Percentiles rank a stretch among this genome's conserved stretches.
Evolutionary conservation across 768 basidiomycete genomes (phyloP).

Genomic region (Candolleomyces aberdarensis): DNA sequence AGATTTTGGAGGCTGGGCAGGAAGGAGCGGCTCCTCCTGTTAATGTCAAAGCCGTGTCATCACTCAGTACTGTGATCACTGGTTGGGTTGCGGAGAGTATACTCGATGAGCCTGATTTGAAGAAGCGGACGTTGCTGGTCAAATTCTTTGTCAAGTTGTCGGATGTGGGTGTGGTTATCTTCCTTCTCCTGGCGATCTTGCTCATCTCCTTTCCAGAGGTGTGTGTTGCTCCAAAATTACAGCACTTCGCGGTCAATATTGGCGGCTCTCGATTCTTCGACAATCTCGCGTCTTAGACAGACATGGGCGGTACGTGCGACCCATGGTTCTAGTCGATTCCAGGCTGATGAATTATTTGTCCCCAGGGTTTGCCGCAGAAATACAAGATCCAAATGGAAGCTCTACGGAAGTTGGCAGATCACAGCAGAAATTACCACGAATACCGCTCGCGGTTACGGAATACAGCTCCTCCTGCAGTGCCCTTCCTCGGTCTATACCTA

Average conservation of each 20-base stretch:
- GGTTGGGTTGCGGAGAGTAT: constrained; percentile 97
- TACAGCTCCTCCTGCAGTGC: constrained; percentile 89
- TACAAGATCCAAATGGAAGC: constrained; percentile 75
- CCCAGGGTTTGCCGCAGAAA: constrained; percentile 81
- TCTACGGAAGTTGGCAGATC: constrained; percentile 85
- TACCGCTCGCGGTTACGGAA: constrained; percentile 86
- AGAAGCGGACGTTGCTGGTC: constrained; percentile 72
- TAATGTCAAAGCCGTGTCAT: constrained; percentile 81
- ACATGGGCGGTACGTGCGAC: constrained; percentile 80
- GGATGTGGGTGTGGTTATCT: constrained; percentile 55
- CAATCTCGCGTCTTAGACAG: constrained; percentile 86
- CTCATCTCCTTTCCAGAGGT: constrained; percentile 56
- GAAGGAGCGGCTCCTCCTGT: constrained; percentile 58
- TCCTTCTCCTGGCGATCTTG: constrained; percentile 6
- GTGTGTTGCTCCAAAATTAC: constrained; percentile 80
- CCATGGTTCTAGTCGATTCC: not conserved
- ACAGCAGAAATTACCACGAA: constrained; percentile 85
- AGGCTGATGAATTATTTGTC: constrained; percentile 3
- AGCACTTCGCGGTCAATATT: constrained; percentile 91
- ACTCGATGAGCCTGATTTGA: constrained; percentile 83
- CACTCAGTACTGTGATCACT: constrained; percentile 88
- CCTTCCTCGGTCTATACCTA: constrained; percentile 92
- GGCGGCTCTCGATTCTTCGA: constrained; percentile 93
- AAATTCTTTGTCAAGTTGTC: constrained; percentile 95
- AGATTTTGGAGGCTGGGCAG: constrained; percentile 82